phyloP scores from a whole-genome alignment of 768 basidiomycete genomes.

The Chalciporus sphaerocephalus region DNA sequence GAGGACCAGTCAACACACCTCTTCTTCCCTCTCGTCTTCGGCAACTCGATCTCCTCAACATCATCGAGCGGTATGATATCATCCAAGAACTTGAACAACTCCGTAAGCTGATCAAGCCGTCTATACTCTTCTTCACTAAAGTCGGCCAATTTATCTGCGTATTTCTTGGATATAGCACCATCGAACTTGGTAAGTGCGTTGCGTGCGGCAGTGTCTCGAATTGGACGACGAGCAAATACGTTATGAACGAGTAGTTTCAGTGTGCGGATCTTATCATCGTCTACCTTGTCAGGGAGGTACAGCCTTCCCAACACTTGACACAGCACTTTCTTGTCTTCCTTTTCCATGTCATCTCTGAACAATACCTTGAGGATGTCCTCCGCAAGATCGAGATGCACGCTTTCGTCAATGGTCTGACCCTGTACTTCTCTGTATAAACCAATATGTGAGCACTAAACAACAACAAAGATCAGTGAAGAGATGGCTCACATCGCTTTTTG shows the following conservation, averaged over 20 bases:
- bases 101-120: conserved; percentile 56
- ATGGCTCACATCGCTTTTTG: conserved; percentile 57
- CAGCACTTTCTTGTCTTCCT: conserved; percentile 57
- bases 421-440: conserved; percentile 35
- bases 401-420: conserved; percentile 36
- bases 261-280: conserved; percentile 62
- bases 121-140: conserved; percentile 71
- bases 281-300: conserved; percentile 64
- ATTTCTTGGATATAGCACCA: conserved; percentile 60
- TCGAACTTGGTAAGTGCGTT: conserved; percentile 77
- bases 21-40: conserved; percentile 41
- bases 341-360: conserved; percentile 46
- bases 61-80: conserved; percentile 67
- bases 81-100: conserved; percentile 68
- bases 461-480: background rate
- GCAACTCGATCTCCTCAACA: conserved; percentile 43
- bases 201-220: conserved; percentile 53
- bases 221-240: conserved; percentile 42
- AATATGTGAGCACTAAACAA: background rate
- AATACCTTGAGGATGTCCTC: conserved; percentile 45
- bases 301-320: conserved; percentile 60
- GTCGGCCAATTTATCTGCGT: conserved; percentile 61
- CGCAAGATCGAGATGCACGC: conserved; percentile 55
- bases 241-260: conserved; percentile 58
- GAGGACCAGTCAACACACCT: conserved; percentile 51